phyloP scores from a whole-genome alignment of 2,329 filamentous ascomycete genomes.

The Phialophora tarda region DNA sequence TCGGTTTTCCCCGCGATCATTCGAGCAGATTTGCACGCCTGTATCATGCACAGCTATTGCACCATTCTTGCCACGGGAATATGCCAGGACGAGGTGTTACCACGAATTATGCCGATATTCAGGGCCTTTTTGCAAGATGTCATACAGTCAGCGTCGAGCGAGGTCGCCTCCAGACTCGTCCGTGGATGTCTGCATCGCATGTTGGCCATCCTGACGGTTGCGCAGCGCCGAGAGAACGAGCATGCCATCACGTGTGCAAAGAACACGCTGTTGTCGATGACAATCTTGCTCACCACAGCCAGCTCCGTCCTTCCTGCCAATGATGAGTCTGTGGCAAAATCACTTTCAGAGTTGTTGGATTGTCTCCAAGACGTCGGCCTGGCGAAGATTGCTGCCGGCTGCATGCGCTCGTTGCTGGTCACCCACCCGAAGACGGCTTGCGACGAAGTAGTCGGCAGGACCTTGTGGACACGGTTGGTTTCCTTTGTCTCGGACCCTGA shows the following conservation, averaged over 20 bases:
- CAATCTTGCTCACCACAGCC: constrained; percentile 84
- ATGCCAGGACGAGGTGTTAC: constrained; percentile 87
- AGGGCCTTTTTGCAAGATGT: constrained; percentile 81
- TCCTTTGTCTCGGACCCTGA: constrained; percentile 71
- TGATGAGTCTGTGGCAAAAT: constrained; percentile 75
- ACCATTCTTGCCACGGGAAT: constrained; percentile 86
- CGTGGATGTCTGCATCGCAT: constrained; percentile 83
- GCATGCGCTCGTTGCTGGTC: constrained; percentile 82
- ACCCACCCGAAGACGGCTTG: constrained; percentile 63
- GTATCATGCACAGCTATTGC: constrained; percentile 94
- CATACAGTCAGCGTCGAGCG: constrained; percentile 46
- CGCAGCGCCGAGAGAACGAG: constrained; percentile 62
- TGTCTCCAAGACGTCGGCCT: constrained; percentile 68
- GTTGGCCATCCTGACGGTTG: constrained; percentile 67
- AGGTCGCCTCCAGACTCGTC: constrained; percentile 69
- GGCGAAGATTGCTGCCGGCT: constrained; percentile 87
- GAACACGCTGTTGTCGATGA: constrained; percentile 86
- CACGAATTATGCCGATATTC: constrained; percentile 86
- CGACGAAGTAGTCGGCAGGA: constrained; percentile 74
- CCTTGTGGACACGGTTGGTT: constrained; percentile 75
- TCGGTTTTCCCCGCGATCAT: constrained; percentile 97
- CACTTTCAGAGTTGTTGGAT: constrained; percentile 81
- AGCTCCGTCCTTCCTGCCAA: constrained; percentile 73
- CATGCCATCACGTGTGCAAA: constrained; percentile 87
- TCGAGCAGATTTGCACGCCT: constrained; percentile 93